Evolutionary conservation across 1,284 basidiomycete species (phyloP).

Genomic region (Anthracocystis walkeri): DNA sequence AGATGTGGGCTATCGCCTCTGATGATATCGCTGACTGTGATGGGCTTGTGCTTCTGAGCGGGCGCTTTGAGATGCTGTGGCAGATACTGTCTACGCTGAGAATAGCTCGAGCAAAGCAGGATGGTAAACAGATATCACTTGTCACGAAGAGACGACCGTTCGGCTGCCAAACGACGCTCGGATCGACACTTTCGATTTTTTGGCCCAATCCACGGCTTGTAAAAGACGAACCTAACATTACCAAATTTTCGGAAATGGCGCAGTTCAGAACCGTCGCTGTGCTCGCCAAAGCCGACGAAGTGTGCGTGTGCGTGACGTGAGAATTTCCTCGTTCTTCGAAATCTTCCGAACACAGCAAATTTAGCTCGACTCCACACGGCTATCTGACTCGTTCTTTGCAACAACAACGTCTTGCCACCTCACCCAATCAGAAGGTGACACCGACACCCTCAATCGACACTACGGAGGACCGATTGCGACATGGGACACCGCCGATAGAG

Average conservation of each 20-base stretch:
- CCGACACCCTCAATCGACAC: background rate
- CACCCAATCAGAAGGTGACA: background rate
- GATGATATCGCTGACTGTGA: too few species aligned
- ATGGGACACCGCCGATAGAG: background rate
- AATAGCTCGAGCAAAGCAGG: background rate
- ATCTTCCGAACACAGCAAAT: slow-evolving; percentile 18
- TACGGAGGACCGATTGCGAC: background rate
- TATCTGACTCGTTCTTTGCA: slow-evolving; percentile 9
- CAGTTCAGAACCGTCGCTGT: background rate
- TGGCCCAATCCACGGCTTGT: too few species aligned
- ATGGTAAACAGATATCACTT: slow-evolving; percentile 6
- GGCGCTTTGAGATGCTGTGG: background rate
- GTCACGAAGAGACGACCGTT: background rate
- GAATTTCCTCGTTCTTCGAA: slow-evolving; percentile 16
- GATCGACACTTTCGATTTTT: too few species aligned
- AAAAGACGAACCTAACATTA: background rate
- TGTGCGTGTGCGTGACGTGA: slow-evolving; percentile 1
- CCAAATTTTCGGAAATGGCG: background rate
- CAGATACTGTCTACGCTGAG: background rate
- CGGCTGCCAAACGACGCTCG: too few species aligned
- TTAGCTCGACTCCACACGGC: slow-evolving; percentile 15
- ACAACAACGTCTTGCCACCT: slow-evolving; percentile 4
- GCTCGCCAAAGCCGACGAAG: slow-evolving; percentile 33
- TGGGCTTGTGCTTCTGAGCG: background rate
- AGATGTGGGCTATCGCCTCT: too few species aligned